Base-by-base conservation (phyloP, 768 basidiomycete species). In the Tricholoma hemisulphureum region DNA sequence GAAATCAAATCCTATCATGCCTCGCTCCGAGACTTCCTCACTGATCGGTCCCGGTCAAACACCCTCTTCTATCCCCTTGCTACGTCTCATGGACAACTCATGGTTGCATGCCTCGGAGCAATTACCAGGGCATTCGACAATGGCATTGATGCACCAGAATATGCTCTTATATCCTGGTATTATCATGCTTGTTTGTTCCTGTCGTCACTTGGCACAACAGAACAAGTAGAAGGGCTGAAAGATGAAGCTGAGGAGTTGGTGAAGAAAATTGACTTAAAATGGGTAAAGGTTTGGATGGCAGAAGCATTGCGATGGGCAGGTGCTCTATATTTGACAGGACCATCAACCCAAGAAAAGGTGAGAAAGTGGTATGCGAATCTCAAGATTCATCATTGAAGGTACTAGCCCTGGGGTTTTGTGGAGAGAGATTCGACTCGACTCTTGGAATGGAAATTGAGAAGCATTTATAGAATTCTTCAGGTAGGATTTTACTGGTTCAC, bases 111-210 rank as follows among this genome's bases (percentile, higher is more conserved):
- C 34, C 45, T 56, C 21, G 23, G 34, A 48, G 55, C 29, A 29
- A 56, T 56, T 34, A 56, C 45, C 3, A 23, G 26, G 34, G 24
- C 46, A 14, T 45, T 56, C 45, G 29, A 28, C 29, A 24, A 34
- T 48, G 16, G 31, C 24, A 45, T 7, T 21, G 18, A 16, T 56
- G 41, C 55, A 50, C 45, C 55, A 34, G 29, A 56, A 56, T 56
- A 56, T 50, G 46, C 55, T 32, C 55, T 56, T 29, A 26, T 56
- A 26, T 43, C 55, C 6, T 56, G 55, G 55, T 35, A 50, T 56
- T 34, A 56, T 50, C 55, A 56, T 56, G 41, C 55, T 18, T 35
- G 46, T 56, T 49, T 29, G 43, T 48, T 56, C 18, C 34, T 56
- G 46, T 45, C 46, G 32, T 21, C 20, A 26, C 41, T 16, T 9